Evolutionary conservation across 441 rosid genomes (phyloP), one percentile per base, ranked within the genome.

Genomic region (Populus trichocarpa): DNA sequence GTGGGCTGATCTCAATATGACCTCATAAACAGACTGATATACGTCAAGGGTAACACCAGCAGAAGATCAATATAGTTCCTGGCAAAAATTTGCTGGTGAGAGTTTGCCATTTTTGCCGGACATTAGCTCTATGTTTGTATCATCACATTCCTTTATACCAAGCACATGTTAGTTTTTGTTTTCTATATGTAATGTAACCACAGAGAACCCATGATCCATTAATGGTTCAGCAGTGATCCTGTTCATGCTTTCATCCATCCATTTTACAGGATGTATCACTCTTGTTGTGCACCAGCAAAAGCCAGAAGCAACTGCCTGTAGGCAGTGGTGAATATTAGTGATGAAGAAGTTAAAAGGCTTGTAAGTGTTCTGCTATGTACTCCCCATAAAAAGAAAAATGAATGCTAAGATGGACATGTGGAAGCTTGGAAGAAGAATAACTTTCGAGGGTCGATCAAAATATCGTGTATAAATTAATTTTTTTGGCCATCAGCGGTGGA

Each of bases 401-500:
- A 68, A 61, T 36, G 71, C 63, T 53, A 6, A 11, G 69, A 36
- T 70, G 50, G 16, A 18, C n/a, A 69, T 9, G 14, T 30, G 32
- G 26, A 75, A 30, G 35, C 53, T n/a, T 16, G 76, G 64, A 78
- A 38, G 75, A 71, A 42, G 30, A 46, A 42, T 1, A 28, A 33
- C 68, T 71, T 81, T 78, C 30, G 46, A 40, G 67, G 75, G 5
- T 30, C 32, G 32, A 78, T 64, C 25, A 22, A 36, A 20, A 70
- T 79, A 33, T 11, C 63, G 82, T 75, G 69, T 63, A 63, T 61
- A 75, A 78, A 79, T 77, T 72, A 76, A 75, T 64, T 14, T 65
- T 81, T 20, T 30, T 59, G 32, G 88, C 83, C 25, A 70, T 69
- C 70, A 64, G 6, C 25, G 25, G 22, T 76, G 82, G 20, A 72